Evolutionary conservation across 1,139 yeast species (phyloP).

Genomic region (Hyphopichia wangnamkhiaoensis): DNA sequence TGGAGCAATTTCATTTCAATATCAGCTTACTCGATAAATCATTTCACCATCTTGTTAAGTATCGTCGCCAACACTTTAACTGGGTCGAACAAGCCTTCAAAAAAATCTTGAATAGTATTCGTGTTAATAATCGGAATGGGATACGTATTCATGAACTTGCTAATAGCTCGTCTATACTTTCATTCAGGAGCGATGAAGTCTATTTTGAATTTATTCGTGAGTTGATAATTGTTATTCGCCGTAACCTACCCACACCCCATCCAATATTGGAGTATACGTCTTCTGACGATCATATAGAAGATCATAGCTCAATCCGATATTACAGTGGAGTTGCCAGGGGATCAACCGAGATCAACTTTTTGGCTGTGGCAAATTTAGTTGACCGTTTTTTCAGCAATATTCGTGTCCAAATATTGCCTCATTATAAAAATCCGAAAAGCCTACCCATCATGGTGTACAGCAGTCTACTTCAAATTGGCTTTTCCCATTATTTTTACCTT

Average conservation of each 20-base stretch:
- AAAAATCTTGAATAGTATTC: not conserved
- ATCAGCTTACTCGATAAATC: conserved; percentile 24
- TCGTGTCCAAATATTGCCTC: too few species aligned
- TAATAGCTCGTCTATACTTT: not conserved
- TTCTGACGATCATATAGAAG: too few species aligned
- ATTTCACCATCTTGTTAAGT: conserved; percentile 16
- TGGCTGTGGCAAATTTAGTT: too few species aligned
- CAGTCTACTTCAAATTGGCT: too few species aligned
- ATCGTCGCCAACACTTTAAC: conserved; percentile 11
- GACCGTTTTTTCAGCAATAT: too few species aligned
- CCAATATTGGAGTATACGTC: too few species aligned
- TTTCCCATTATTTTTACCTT: too few species aligned
- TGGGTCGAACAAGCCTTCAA: not conserved
- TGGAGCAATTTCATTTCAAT: conserved; percentile 28
- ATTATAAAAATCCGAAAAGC: too few species aligned
- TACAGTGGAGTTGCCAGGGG: too few species aligned
- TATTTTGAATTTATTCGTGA: not conserved
- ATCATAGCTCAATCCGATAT: too few species aligned
- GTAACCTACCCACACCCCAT: not conserved
- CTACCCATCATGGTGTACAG: too few species aligned
- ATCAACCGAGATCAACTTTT: too few species aligned
- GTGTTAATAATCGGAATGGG: not conserved
- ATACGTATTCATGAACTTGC: not conserved
- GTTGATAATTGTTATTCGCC: not conserved
- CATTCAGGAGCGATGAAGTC: not conserved